phyloP scores from a whole-genome alignment of 768 basidiomycete genomes.

The Amanita muscaria region DNA sequence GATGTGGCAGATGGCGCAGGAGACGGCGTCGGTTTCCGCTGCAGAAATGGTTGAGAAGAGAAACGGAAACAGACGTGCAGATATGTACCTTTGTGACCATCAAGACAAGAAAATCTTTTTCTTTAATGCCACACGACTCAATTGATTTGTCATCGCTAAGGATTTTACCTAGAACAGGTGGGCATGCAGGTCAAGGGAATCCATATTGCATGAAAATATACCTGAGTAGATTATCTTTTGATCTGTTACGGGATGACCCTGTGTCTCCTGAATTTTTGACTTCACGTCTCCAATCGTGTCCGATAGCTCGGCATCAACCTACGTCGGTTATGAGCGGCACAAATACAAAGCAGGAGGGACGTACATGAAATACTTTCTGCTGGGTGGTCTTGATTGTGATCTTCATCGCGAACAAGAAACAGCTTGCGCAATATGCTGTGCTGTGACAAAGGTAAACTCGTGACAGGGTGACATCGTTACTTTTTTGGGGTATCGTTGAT shows the following conservation, averaged over 20 bases:
- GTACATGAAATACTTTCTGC: slow-evolving; percentile 82
- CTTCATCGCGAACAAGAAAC: slow-evolving; percentile 53
- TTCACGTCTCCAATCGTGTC: slow-evolving; percentile 79
- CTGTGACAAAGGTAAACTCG: not conserved
- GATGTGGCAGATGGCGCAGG: slow-evolving; percentile 18
- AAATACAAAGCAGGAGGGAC: slow-evolving; percentile 7
- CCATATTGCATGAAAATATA: slow-evolving; percentile 17
- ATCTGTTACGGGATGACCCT: slow-evolving; percentile 61
- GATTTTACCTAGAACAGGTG: not conserved
- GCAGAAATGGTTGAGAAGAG: slow-evolving; percentile 22
- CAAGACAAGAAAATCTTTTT: slow-evolving; percentile 98
- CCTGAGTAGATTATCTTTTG: slow-evolving; percentile 97
- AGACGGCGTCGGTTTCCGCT: slow-evolving; percentile 17
- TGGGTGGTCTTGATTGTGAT: slow-evolving; percentile 93
- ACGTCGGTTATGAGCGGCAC: slow-evolving; percentile 3
- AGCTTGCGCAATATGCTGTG: slow-evolving; percentile 7
- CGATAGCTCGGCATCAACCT: slow-evolving; percentile 71
- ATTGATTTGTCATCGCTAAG: slow-evolving; percentile 81
- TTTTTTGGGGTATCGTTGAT: no score
- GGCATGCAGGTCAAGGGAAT: not conserved
- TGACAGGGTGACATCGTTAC: no score
- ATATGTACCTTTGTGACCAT: slow-evolving; percentile 88
- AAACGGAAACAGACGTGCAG: slow-evolving; percentile 19
- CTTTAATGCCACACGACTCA: slow-evolving; percentile 85
- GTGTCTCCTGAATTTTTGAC: slow-evolving; percentile 67